These are phyloP conservation scores for Fusarium cyanostomum DNA, from an alignment of 2,329 filamentous ascomycete genomes.

Conservation along the genomic window DNA sequence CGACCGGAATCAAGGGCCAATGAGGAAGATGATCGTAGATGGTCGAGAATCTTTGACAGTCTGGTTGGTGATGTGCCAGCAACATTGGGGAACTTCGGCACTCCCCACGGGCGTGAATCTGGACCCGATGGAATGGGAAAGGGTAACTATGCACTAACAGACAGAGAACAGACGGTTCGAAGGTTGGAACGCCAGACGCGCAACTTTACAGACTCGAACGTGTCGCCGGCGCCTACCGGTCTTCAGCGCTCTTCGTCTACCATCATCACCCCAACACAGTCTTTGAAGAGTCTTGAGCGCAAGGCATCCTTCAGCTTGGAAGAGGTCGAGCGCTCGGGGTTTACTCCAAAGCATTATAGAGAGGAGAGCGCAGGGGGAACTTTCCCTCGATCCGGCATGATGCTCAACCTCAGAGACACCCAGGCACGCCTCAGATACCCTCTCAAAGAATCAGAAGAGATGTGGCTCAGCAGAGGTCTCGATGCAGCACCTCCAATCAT, in stretches of 20 bases:
- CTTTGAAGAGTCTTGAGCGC: slow-evolving; percentile 11
- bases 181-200: slow-evolving; percentile 6
- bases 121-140: not conserved
- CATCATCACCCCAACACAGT: slow-evolving; percentile 35
- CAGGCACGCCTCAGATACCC: slow-evolving; percentile 18
- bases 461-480: not conserved
- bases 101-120: not conserved
- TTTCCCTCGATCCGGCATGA: slow-evolving; percentile 19
- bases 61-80: slow-evolving; percentile 8
- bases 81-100: slow-evolving; percentile 8
- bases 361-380: not conserved
- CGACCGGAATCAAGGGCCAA: slow-evolving; percentile 9
- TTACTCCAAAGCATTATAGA: slow-evolving; percentile 32
- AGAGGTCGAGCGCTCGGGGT: slow-evolving; percentile 28
- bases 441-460: not conserved
- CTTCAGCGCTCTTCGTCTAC: slow-evolving; percentile 29
- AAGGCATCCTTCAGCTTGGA: slow-evolving; percentile 26
- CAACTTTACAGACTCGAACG: not conserved
- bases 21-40: slow-evolving; percentile 13
- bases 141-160: not conserved
- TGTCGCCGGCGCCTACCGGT: slow-evolving; percentile 1
- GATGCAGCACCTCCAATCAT: slow-evolving; percentile 3
- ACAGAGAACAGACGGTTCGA: slow-evolving; percentile 5
- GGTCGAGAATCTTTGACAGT: slow-evolving; percentile 25
- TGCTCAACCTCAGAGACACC: slow-evolving; percentile 28